Conservation (phyloP, 129 eudicot species). For the Centella asiatica region DNA sequence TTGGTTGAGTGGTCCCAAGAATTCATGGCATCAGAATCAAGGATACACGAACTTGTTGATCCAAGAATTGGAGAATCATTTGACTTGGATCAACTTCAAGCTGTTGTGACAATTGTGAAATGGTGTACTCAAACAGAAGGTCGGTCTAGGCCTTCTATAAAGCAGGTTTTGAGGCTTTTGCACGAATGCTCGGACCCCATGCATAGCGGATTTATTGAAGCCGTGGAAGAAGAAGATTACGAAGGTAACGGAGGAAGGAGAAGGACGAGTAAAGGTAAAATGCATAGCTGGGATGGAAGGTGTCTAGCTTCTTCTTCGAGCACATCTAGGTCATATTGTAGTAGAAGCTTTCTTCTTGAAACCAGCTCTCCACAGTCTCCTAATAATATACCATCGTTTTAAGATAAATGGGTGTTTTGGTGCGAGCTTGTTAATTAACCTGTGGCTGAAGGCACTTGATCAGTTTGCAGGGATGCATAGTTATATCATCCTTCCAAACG, state of each 20-base stretch:
- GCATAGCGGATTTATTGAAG: conserved; percentile 75
- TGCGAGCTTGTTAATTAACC: neutral
- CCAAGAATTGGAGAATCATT: conserved; percentile 54
- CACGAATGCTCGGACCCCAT: conserved; percentile 78
- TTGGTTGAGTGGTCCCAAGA: conserved; percentile 66
- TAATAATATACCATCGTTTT: conserved; percentile 37
- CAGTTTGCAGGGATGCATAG: neutral
- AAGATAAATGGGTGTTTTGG: neutral
- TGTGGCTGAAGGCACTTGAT: conserved; percentile 1
- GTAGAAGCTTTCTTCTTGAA: conserved; percentile 76
- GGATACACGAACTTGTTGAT: conserved; percentile 63
- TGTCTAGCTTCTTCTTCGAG: conserved; percentile 83
- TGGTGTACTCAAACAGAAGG: conserved; percentile 91
- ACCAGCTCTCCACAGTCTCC: conserved; percentile 82
- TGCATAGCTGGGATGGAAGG: conserved; percentile 63
- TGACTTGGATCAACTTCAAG: conserved; percentile 74
- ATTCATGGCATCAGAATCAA: conserved; percentile 44
- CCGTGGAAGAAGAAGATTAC: conserved; percentile 62
- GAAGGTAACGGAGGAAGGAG: conserved; percentile 40
- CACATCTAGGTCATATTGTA: conserved; percentile 75
- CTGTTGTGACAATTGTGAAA: conserved; percentile 44
- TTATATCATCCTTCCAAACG: no score
- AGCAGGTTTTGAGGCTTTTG: conserved; percentile 80
- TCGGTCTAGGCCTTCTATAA: conserved; percentile 68
- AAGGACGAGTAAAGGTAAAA: conserved; percentile 49